Evolutionary conservation across 768 basidiomycete species (phyloP), one percentile per base, ranked within the genome.

Genomic region (Pleurotus sapidus): DNA sequence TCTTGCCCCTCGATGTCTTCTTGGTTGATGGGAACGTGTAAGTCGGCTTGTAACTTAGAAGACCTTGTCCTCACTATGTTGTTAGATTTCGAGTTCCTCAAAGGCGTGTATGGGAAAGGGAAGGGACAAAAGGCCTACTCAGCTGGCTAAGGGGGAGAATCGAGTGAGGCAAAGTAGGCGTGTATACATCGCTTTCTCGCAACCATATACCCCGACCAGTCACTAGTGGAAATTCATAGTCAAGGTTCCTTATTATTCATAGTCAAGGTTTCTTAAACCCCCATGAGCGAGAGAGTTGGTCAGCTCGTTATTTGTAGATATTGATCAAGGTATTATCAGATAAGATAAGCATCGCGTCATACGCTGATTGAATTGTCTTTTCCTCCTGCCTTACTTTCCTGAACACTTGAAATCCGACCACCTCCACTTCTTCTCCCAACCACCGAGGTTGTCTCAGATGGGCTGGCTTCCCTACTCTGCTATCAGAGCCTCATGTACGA

Each of bases 21-120:
- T 70, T 92, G 62, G 91, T 94, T 37, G 92, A 93, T 64, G 91
- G 91, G 15, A 94, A 94, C 70, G 73, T 78, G 90, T 92, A 67
- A 76, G 88, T 82, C 43, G 40, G 15, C n/a, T 34, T n/a, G n/a
- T n/a, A n/a, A n/a, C n/a, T n/a, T n/a, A n/a, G n/a, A 9, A 30
- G 30, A 9, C 30, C 8, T 30, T 57, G 42, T 24, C 15, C 55
- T 15, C n/a, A 15, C 46, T 37, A 43, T 34, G 34, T 7, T 34
- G 49, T 40, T 24, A 92, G 90, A 12, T 94, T 94, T 76, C 87
- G 91, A 25, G 84, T 91, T 17, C 91, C 91, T 0, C 84, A 86
- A 57, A 77, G 91, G 60, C 77, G 87, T 18, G 86, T 94, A 8
- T 94, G 91, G 91, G 92, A 93, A 67, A 77, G 90, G 46, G 91